Evolutionary conservation across 1,284 basidiomycete genomes (phyloP), one percentile per base, ranked within the genome.

Genomic region (Apiotrichum laibachii): DNA sequence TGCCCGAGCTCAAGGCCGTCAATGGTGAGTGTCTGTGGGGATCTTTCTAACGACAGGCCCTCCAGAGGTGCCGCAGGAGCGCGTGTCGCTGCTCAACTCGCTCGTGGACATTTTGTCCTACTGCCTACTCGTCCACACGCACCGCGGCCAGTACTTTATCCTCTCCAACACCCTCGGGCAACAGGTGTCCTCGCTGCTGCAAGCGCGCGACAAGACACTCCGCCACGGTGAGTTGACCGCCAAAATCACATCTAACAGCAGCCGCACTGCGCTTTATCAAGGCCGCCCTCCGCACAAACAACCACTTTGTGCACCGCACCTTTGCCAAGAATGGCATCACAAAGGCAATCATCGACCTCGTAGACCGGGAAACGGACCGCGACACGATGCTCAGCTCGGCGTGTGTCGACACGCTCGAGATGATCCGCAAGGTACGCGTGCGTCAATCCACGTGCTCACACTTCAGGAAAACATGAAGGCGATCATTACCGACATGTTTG

Each of bases 301-400:
- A 96, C 74, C 85, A 87, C 63, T 95, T 94, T 73, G 85, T 92
- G 61, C 87, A 90, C 69, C 84, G 84, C 43, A 88, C 92, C 72
- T 82, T 98, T 51, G 85, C 89, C 75, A 94, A 94, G 80, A 83
- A 89, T 64, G 90, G 93, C 67, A 80, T 93, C 21, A 81, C 96
- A 62, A 84, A 85, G 63, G 89, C 91, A 8, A 86, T 98, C 60
- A 79, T 98, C 54, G 86, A 90, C 57, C 80, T 98, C 58, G 88
- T 92, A 33, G 76, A 88, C 39, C 84, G 84, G 53, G 95, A 98
- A 77, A 88, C 88, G 34, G 82, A 83, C 49, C 83, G 89, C 59
- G 95, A 99, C 78, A 99, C 95, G 76, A 83, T 99, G 64, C 82
- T 99, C 48, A 89, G 88, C 69, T 94, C 92, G 64, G 90, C 94